A percentile compares a stretch with the other conserved stretches of the same genome.
Evolutionary conservation across 257 asterid genomes (phyloP).

Genomic region (Solanum commersonii): DNA sequence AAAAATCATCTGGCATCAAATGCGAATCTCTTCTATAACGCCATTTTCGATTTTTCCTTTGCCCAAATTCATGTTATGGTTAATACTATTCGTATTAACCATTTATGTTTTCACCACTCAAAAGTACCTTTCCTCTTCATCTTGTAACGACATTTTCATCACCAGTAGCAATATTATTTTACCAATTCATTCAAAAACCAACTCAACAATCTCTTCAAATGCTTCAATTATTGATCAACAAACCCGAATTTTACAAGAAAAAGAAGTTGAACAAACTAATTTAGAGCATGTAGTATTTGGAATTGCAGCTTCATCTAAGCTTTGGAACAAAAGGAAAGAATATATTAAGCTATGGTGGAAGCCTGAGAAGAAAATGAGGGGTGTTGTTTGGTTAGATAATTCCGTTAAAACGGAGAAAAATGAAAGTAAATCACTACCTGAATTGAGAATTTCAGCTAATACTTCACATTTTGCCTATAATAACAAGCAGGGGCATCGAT

Average conservation of each 20-base stretch:
- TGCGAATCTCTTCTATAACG: constrained; percentile 21
- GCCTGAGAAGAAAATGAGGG: constrained; percentile 47
- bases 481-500: constrained; percentile 60
- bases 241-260: not conserved
- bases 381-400: constrained; percentile 64
- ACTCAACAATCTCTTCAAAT: not conserved
- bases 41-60: constrained; percentile 14
- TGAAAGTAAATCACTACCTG: constrained; percentile 33
- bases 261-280: not conserved
- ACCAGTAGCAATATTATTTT: not conserved
- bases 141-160: constrained; percentile 25
- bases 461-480: constrained; percentile 46
- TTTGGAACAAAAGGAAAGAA: constrained; percentile 2
- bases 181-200: not conserved
- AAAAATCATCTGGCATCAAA: constrained; percentile 56
- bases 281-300: constrained; percentile 12
- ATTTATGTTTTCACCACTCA: constrained; percentile 37
- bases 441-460: constrained; percentile 45
- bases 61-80: constrained; percentile 58
- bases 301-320: constrained; percentile 12
- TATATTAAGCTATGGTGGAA: constrained; percentile 52
- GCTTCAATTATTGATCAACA: not conserved
- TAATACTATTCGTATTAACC: constrained; percentile 38
- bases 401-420: constrained; percentile 13
- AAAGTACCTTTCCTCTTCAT: constrained; percentile 31